phyloP scores from a whole-genome alignment of 345 rosid genomes.

The Eucalyptus camaldulensis region DNA sequence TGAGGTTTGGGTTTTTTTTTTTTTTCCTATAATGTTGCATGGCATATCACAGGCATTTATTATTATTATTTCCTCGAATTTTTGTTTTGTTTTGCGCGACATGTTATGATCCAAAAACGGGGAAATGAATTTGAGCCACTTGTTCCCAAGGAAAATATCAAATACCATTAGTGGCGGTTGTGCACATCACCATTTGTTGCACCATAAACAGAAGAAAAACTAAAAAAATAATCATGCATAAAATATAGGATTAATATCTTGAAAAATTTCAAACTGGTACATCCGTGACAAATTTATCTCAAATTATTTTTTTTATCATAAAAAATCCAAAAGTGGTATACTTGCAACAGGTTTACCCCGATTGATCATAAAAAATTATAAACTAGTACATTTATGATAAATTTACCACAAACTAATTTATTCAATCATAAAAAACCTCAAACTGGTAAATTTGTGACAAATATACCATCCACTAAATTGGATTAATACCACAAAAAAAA shows the following conservation, averaged over 20 bases:
- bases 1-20: neutral
- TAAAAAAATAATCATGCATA: neutral
- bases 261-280: no score
- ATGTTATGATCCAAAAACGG: neutral
- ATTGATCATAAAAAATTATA: no score
- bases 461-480: no score
- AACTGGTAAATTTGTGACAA: no score
- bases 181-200: neutral
- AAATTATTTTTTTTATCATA: no score
- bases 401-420: no score
- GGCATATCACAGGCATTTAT: neutral
- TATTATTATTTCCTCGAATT: rapidly evolving
- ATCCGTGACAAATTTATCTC: no score
- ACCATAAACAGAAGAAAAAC: neutral
- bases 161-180: neutral
- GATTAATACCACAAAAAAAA: no score
- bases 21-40: neutral
- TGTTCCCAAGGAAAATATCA: neutral
- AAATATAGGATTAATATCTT: neutral
- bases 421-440: no score
- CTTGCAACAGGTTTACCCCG: no score
- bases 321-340: no score
- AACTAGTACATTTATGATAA: no score
- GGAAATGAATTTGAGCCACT: neutral
- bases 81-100: neutral